A percentile compares a stretch with the other conserved stretches of the same genome.
Evolutionary conservation across 1,139 yeast genomes (phyloP).

Genomic region (Geotrichum macrosporum): DNA sequence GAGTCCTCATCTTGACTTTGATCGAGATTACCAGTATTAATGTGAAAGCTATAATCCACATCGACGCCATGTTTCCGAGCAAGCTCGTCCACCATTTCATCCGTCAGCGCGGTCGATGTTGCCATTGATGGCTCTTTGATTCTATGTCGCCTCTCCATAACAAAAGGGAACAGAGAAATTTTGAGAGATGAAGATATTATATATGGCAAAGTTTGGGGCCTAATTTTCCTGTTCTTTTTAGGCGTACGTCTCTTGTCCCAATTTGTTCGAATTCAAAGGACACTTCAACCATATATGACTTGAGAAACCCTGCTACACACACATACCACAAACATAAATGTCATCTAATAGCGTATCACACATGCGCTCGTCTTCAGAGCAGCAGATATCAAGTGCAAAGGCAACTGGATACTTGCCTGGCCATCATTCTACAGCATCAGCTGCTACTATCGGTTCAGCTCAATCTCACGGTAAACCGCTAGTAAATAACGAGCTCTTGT

Average conservation of each 20-base stretch:
- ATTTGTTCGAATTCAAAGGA: neutral
- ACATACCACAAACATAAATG: no score
- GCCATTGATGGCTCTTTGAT: neutral
- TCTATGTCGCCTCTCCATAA: neutral
- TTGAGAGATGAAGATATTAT: no score
- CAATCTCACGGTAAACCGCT: neutral
- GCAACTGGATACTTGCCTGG: constrained; percentile 6
- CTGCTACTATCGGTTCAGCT: constrained; percentile 1
- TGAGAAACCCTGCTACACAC: no score
- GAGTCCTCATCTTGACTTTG: neutral
- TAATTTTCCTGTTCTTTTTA: neutral
- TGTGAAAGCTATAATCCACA: neutral
- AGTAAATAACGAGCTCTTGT: neutral
- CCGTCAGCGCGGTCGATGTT: neutral
- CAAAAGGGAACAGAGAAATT: neutral
- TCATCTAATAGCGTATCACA: no score
- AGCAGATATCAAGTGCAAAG: neutral
- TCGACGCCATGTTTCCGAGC: constrained; percentile 10
- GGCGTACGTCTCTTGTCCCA: constrained; percentile 4
- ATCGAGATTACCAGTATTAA: no score
- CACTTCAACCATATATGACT: constrained; percentile 1
- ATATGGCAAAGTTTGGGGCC: no score
- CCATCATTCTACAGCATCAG: constrained; percentile 3
- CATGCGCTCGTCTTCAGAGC: constrained; percentile 4
- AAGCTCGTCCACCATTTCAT: constrained; percentile 2